phyloP scores from a whole-genome alignment of 371 early-diverging fungal genomes.

The Entomophthora muscae region DNA sequence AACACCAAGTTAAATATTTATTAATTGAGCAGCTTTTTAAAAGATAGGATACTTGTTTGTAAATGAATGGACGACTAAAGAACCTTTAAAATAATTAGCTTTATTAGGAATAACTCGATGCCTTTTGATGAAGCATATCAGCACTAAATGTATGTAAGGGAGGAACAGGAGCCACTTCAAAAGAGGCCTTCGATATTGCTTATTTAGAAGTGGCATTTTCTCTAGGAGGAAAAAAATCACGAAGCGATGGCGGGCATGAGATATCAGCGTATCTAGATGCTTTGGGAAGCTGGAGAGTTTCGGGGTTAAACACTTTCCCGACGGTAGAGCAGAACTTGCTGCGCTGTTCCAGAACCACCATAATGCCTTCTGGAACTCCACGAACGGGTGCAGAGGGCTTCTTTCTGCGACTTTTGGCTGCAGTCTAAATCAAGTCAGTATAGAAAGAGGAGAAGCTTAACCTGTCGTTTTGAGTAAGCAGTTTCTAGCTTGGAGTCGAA shows the following conservation, averaged over 20 bases:
- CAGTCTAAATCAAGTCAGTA: not conserved
- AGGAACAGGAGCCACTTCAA: too few relatives aligned
- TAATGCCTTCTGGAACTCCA: not conserved
- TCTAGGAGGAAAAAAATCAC: not conserved
- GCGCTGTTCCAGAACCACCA: not conserved
- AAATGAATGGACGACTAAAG: too few relatives aligned
- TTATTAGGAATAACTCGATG: too few relatives aligned
- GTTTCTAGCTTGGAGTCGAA: not conserved
- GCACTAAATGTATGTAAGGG: too few relatives aligned
- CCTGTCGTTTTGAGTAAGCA: constrained; percentile 1
- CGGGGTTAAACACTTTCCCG: not conserved
- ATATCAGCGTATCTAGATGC: not conserved
- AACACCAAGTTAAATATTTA: too few relatives aligned
- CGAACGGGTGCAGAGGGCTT: not conserved
- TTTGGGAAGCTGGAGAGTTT: not conserved
- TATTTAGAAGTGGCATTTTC: not conserved
- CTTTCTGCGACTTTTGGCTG: not conserved
- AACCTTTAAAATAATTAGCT: too few relatives aligned
- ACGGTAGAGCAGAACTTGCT: not conserved
- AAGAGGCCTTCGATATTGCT: too few relatives aligned
- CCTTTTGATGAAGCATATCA: too few relatives aligned
- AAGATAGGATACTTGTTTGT: too few relatives aligned
- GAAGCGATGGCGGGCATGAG: not conserved
- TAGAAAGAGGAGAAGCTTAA: not conserved
- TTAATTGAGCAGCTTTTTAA: too few relatives aligned